A percentile compares a stretch with the other conserved stretches of the same genome.
Evolutionary conservation across 352 stramenopile genomes (phyloP).

Genomic region (Hyaloperonospora brassicae): DNA sequence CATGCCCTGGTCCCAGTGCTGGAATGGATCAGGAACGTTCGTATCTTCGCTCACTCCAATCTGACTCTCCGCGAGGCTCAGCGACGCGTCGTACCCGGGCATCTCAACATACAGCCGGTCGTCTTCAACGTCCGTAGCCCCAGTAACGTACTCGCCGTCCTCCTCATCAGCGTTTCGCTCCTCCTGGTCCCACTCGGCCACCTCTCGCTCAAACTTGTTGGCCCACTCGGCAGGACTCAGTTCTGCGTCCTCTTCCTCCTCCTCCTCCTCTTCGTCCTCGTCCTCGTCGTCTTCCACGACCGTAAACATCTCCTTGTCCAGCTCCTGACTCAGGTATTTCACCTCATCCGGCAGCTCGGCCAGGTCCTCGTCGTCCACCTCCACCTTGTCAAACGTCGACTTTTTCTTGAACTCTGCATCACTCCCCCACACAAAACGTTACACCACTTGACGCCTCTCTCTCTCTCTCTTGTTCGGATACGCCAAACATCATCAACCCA

Average conservation of each 20-base stretch:
- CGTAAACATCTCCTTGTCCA: constrained; percentile 28
- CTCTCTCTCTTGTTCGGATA: no score
- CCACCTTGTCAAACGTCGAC: constrained; percentile 49
- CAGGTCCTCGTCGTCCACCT: constrained; percentile 31
- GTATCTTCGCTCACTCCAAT: constrained; percentile 29
- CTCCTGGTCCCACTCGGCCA: constrained; percentile 46
- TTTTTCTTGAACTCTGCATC: constrained; percentile 36
- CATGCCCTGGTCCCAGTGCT: constrained; percentile 42
- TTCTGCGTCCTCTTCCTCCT: constrained; percentile 36
- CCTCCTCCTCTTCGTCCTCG: constrained; percentile 20
- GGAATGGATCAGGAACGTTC: constrained; percentile 36
- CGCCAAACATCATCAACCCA: constrained; percentile 3
- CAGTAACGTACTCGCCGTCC: not conserved
- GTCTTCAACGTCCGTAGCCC: constrained; percentile 34
- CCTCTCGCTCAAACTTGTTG: constrained; percentile 55
- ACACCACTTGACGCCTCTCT: not conserved
- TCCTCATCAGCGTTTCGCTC: constrained; percentile 16
- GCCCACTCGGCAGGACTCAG: constrained; percentile 52
- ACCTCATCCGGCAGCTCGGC: constrained; percentile 49
- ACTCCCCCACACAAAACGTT: not conserved
- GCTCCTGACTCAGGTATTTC: constrained; percentile 53
- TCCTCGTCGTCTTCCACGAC: constrained; percentile 28
- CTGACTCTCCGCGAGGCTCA: constrained; percentile 47
- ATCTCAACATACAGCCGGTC: constrained; percentile 72
- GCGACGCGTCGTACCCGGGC: constrained; percentile 53